phyloP scores from a whole-genome alignment of 192 early-diverging fungal genomes.

The Blastocladiella britannica region DNA sequence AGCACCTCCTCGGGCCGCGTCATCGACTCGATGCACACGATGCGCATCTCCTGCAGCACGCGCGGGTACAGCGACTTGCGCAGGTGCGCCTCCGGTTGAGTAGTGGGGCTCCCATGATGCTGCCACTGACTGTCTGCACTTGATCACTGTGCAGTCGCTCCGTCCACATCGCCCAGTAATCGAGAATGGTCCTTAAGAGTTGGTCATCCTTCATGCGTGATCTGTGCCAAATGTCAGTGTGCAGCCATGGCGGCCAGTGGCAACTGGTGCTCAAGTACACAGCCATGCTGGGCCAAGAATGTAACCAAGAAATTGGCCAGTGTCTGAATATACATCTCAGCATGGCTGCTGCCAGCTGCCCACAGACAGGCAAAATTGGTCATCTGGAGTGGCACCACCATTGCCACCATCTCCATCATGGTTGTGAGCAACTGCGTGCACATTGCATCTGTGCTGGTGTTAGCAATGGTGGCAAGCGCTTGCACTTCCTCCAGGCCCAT shows the following conservation, averaged over 20 bases:
- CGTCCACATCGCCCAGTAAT: conserved; percentile 90
- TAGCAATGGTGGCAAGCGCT: conserved; percentile 63
- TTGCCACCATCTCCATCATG: conserved; percentile 44
- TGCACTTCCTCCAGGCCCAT: conserved; percentile 63
- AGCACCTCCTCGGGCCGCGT: too few species aligned
- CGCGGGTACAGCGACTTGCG: conserved; percentile 72
- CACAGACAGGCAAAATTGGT: conserved; percentile 63
- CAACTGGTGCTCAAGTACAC: conserved; percentile 38
- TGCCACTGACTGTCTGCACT: too few species aligned
- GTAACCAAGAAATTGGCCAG: conserved; percentile 76
- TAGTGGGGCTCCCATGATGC: conserved; percentile 16
- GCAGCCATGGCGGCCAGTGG: conserved; percentile 43
- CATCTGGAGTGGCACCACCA: conserved; percentile 43
- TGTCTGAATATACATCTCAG: conserved; percentile 94
- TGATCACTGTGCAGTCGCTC: conserved; percentile 76
- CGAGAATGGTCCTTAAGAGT: conserved; percentile 91
- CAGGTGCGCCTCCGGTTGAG: conserved; percentile 11
- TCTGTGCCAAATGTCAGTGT: conserved; percentile 73
- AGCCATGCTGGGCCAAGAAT: conserved; percentile 65
- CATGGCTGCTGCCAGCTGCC: conserved; percentile 60
- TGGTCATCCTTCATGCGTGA: conserved; percentile 88
- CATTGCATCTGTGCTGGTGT: too few species aligned
- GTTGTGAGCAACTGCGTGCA: conserved; percentile 76
- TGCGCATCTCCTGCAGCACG: conserved; percentile 62
- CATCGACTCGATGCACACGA: too few species aligned